Evolutionary conservation across 2,329 filamentous ascomycete genomes (phyloP), one percentile per base, ranked within the genome.

Genomic region (Cytospora paraplurivora): DNA sequence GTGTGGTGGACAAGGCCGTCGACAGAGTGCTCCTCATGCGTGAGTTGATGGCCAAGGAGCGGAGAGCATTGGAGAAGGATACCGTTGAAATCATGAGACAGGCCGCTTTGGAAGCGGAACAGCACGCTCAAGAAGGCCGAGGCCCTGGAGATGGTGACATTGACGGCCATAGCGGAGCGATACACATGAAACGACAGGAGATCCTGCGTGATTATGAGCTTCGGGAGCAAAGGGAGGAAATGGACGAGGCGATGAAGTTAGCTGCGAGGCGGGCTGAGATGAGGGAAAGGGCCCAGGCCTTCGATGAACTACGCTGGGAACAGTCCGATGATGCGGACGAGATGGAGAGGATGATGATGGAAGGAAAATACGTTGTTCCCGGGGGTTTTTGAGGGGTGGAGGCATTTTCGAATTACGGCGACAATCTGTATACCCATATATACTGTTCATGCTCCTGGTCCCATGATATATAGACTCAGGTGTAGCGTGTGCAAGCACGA

Each of bases 81-180:
- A 67, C 70, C 1, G 33, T 76, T 3, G 47, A 62, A 15, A 73
- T 76, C 17, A 74, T 76, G 74, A 67, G 63, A 62, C 63, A 67
- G 54, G 73, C 73, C 7, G 73, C 72, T 12, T 53, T 68, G 13
- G 72, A 73, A 44, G 71, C 71, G 1, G 68, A 69, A 8, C 38
- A 60, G 27, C 55, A 56, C 54, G 62, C 57, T 7, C 58, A 13
- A 33, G 47, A 47, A 5, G 38, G 38, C 13, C 50, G 47, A 13
- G 57, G 17, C 37, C 51, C 51, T 19, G 58, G 27, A 35, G 58
- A 41, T 21, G 32, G 32, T 10, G 13, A 15, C 15, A 17, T 38
- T 7, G 38, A 17, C 5, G 49, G 38, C 13, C 49, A 27, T 4
- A 44, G 33, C 12, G 53, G 57, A 8, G 50, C 54, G 32, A 37